Evolutionary conservation across 2,329 filamentous ascomycete genomes (phyloP).

Genomic region (Colletotrichum falcatum): DNA sequence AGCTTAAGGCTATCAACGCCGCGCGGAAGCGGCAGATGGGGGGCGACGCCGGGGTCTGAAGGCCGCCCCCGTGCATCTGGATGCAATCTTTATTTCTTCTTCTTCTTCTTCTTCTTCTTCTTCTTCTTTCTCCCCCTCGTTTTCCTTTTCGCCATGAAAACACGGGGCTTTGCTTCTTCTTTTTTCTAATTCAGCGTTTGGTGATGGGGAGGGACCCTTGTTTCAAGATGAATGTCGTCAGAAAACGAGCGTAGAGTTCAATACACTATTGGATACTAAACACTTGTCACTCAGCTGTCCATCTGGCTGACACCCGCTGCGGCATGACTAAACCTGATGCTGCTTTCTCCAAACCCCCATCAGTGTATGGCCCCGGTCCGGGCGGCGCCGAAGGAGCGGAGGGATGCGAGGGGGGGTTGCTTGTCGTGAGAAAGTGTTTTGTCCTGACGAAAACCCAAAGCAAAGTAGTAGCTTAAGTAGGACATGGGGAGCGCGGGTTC

Average conservation of each 20-base stretch:
- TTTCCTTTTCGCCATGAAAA: neutral
- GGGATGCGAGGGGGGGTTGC: neutral
- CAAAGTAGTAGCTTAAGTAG: neutral
- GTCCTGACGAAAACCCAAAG: neutral
- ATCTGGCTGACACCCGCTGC: neutral
- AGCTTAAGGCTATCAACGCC: slow-evolving; percentile 75
- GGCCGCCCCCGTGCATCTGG: neutral
- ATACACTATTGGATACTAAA: slow-evolving; percentile 15
- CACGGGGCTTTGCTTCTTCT: neutral
- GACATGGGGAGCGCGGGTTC: too few species aligned
- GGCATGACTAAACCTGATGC: neutral
- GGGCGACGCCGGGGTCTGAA: slow-evolving; percentile 1
- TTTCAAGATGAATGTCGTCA: neutral
- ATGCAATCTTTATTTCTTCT: neutral
- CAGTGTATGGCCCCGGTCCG: neutral
- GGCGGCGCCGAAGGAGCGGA: neutral
- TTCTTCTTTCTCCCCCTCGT: neutral
- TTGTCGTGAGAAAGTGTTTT: neutral
- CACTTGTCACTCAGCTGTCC: neutral
- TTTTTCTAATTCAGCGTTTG: neutral
- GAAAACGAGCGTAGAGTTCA: neutral
- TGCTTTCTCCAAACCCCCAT: too few species aligned
- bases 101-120: neutral
- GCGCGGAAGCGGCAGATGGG: slow-evolving; percentile 56
- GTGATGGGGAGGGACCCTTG: neutral